phyloP scores from a whole-genome alignment of 73 alveolate species.

The Blepharisma japonicum region DNA sequence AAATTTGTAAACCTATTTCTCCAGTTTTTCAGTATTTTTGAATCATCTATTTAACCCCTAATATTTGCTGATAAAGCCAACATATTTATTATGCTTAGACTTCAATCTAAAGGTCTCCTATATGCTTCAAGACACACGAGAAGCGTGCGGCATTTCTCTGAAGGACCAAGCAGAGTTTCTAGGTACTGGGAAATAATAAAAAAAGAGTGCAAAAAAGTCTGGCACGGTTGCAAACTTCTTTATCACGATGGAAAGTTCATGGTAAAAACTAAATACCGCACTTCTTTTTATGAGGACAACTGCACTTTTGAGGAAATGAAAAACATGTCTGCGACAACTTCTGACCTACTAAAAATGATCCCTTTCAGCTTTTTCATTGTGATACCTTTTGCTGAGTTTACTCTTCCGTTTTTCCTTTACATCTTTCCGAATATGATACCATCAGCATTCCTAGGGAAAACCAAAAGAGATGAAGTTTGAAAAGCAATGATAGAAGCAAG shows the following conservation, averaged over 20 bases:
- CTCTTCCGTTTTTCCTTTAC: conserved; percentile 80
- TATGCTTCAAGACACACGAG: too few relatives aligned
- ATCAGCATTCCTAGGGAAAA: conserved; percentile 45
- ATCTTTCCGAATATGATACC: conserved; percentile 90
- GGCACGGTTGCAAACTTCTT: conserved; percentile 6
- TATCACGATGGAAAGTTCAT: conserved; percentile 11
- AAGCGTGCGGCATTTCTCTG: too few relatives aligned
- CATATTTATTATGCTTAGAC: too few relatives aligned
- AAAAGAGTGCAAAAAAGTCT: not conserved
- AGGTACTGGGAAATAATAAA: not conserved
- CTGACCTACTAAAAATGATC: conserved; percentile 76
- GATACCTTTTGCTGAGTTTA: conserved; percentile 82
- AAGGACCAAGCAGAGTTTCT: not conserved
- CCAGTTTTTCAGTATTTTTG: too few relatives aligned
- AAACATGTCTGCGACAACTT: conserved; percentile 37
- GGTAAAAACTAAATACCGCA: not conserved
- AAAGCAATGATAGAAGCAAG: not conserved
- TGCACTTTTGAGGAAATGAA: conserved; percentile 26
- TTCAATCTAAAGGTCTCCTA: too few relatives aligned
- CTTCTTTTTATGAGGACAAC: not conserved
- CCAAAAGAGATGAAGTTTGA: conserved; percentile 14
- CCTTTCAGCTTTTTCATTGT: conserved; percentile 83
- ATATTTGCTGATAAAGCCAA: too few relatives aligned
- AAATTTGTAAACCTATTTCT: too few relatives aligned
- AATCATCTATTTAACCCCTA: too few relatives aligned